These are phyloP conservation scores for Melampsora larici-populina DNA, from an alignment of 1,284 basidiomycete species.

Conservation along the genomic window DNA sequence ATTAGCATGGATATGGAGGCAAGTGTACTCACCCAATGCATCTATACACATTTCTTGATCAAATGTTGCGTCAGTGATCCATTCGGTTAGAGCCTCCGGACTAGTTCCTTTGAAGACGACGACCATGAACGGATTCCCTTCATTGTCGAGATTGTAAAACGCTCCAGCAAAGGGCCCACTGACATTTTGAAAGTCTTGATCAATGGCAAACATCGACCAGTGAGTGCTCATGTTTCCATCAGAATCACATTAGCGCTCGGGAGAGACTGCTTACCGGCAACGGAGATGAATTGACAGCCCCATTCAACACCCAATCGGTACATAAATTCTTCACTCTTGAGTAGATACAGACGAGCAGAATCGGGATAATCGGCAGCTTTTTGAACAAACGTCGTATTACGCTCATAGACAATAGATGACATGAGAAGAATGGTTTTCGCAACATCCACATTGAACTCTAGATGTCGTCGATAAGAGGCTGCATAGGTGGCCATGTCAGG, in stretches of 20 bases:
- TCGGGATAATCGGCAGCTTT: background rate
- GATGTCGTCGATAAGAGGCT: background rate
- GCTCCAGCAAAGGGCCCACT: conserved; percentile 28
- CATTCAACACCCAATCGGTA: background rate
- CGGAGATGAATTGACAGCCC: conserved; percentile 16
- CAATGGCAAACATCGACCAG: background rate
- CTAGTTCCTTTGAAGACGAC: conserved; percentile 28
- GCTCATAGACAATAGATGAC: conserved; percentile 27
- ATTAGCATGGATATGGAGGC: too few species aligned
- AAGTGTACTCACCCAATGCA: background rate
- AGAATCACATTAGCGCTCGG: background rate
- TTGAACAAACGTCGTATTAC: conserved; percentile 7
- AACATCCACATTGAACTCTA: conserved; percentile 15
- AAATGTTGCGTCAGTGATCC: conserved; percentile 11
- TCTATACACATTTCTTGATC: conserved; percentile 5
- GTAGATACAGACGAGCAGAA: background rate
- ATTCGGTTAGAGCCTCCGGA: conserved; percentile 11
- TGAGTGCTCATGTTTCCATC: background rate
- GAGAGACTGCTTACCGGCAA: conserved; percentile 10
- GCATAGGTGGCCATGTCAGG: too few species aligned
- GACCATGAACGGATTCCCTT: conserved; percentile 17
- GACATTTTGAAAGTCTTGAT: conserved; percentile 11
- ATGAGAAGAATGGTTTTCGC: conserved; percentile 28
- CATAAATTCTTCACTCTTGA: conserved; percentile 27
- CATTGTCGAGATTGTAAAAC: conserved; percentile 18